Base-by-base conservation (phyloP, 2,329 filamentous ascomycete genomes). In the Aspergillus latus region DNA sequence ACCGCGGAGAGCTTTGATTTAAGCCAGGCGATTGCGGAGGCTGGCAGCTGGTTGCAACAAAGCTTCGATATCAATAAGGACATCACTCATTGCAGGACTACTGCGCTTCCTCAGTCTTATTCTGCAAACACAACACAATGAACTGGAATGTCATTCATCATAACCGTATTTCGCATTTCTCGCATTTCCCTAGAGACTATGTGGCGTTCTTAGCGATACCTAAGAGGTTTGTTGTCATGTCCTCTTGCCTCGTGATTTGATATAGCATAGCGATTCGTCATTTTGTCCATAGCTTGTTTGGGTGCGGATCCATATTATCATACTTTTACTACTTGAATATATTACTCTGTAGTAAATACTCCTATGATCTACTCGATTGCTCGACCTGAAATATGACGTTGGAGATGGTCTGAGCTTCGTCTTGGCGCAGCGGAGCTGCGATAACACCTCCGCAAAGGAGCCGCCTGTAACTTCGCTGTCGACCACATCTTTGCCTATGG, bases 21-120 rank as follows among this genome's bases (percentile, higher is more conserved):
- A 4, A 74, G 68, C 43, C 72, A 75, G 61, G 75, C 74, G 1
- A 76, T 79, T n/a, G 72, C 72, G 5, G 76, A 78, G 54, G 67
- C 75, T 8, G 76, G 76, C 4, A 78, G 74, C 58, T 78, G 74
- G 68, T 62, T 79, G n/a, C 72, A 71, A 37, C 68, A 76, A 49
- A 76, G 72, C 56, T 78, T 75, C 61, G 74, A 78, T 57, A 65
- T 75, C 16, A 69, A 74, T 52, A 70, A 68, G 49, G 72, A 77
- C 5, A 57, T 67, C 42, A 59, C 59, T 40, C 55, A 61, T 5
- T 56, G 58, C 43, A 62, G 55, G 32, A 62, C 58, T 36, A 46
- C 51, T 3, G 59, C 49, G n/a, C 37, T 52, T 26, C 54, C 59
- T 9, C 43, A 39, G n/a, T 47, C 62, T 5, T 59, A 62, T 29